A percentile compares a stretch with the other conserved stretches of the same genome.
Evolutionary conservation across 495 filamentous ascomycete genomes (phyloP).

Genomic region (Trichoderma asperelloides): DNA sequence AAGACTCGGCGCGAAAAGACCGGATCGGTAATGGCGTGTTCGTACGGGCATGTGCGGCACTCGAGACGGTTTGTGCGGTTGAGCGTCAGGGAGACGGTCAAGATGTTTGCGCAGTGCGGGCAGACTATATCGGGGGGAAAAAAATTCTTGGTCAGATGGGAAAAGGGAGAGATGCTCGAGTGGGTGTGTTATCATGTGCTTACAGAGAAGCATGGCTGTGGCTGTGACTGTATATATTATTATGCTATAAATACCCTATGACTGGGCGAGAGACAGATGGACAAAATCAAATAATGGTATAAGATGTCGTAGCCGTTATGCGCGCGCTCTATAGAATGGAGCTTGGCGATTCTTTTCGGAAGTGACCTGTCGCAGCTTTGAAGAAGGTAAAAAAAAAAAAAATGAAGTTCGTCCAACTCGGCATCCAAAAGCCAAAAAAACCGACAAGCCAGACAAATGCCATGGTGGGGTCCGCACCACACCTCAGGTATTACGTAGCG

Average conservation of each 20-base stretch:
- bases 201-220: constrained; percentile 61
- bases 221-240: too few relatives aligned
- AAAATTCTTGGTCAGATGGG: background rate
- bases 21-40: constrained; percentile 61
- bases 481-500: too few relatives aligned
- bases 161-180: background rate
- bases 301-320: background rate
- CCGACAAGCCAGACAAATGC: background rate
- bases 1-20: constrained; percentile 70
- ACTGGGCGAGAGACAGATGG: background rate
- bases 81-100: constrained; percentile 50
- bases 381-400: background rate
- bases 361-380: background rate
- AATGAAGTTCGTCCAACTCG: background rate
- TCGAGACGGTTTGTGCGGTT: constrained; percentile 59
- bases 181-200: constrained; percentile 12
- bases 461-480: background rate
- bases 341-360: background rate
- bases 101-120: constrained; percentile 82
- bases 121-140: constrained; percentile 53
- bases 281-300: background rate
- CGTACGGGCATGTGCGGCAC: constrained; percentile 89
- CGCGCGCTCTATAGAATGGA: background rate
- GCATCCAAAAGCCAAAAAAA: background rate
- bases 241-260: background rate